These are phyloP conservation scores for Diaporthe humulicola DNA, from an alignment of 2,329 filamentous ascomycete species.

Conservation along the genomic window DNA sequence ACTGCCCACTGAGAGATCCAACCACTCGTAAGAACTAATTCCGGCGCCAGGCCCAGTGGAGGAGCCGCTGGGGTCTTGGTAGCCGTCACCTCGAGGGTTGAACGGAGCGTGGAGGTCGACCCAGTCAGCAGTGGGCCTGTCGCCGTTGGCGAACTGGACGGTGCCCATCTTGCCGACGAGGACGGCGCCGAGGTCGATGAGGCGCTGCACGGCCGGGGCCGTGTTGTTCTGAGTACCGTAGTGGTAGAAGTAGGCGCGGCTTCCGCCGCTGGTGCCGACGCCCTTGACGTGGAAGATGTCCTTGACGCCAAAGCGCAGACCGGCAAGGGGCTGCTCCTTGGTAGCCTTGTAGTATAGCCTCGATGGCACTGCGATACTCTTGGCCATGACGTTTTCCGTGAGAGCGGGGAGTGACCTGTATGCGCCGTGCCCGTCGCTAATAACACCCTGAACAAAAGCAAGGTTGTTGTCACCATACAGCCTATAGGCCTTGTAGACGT, in stretches of 20 bases:
- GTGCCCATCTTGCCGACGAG: slow-evolving; percentile 63
- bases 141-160: slow-evolving; percentile 60
- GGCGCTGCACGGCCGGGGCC: slow-evolving; percentile 64
- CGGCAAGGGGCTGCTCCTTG: slow-evolving; percentile 67
- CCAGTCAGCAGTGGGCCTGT: slow-evolving; percentile 63
- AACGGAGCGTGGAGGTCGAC: slow-evolving; percentile 58
- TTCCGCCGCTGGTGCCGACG: slow-evolving; percentile 67
- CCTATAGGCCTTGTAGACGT: slow-evolving; percentile 51
- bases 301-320: slow-evolving; percentile 73
- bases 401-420: slow-evolving; percentile 51
- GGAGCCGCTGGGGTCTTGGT: slow-evolving; percentile 60
- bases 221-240: slow-evolving; percentile 63
- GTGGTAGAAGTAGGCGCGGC: slow-evolving; percentile 69
- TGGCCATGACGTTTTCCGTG: slow-evolving; percentile 46
- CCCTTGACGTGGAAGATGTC: slow-evolving; percentile 68
- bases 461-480: slow-evolving; percentile 53
- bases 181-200: slow-evolving; percentile 71
- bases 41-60: slow-evolving; percentile 56
- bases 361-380: slow-evolving; percentile 66
- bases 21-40: slow-evolving; percentile 58
- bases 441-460: slow-evolving; percentile 49
- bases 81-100: slow-evolving; percentile 62
- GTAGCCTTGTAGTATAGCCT: slow-evolving; percentile 70
- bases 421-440: slow-evolving; percentile 48
- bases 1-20: slow-evolving; percentile 58